These are phyloP conservation scores for Zasmidium citrigriseum DNA, from an alignment of 2,329 filamentous ascomycete species.

Conservation along the genomic window DNA sequence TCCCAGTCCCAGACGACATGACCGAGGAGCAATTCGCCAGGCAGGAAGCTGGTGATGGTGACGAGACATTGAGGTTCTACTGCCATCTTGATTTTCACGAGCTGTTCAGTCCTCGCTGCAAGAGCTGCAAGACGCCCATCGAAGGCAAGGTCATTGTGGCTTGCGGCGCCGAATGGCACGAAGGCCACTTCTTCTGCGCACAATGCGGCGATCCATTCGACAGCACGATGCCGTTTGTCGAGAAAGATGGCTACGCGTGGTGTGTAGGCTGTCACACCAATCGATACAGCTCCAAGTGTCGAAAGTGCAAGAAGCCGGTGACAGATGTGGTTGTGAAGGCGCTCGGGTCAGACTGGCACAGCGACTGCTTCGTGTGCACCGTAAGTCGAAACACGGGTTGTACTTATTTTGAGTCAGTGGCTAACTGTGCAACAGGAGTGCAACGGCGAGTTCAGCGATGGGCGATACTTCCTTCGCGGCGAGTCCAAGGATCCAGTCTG, in stretches of 20 bases:
- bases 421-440: conserved; percentile 52
- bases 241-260: conserved; percentile 98
- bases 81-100: conserved; percentile 99
- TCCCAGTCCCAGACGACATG: conserved; percentile 60
- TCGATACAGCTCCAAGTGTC: conserved; percentile 85
- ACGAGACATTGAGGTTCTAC: conserved; percentile 79
- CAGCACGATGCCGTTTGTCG: conserved; percentile 75
- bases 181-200: conserved; percentile 97
- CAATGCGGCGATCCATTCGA: conserved; percentile 87
- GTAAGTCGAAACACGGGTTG: conserved; percentile 37
- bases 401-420: background rate
- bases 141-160: conserved; percentile 93
- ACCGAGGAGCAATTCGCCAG: conserved; percentile 54
- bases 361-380: conserved; percentile 82
- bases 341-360: conserved; percentile 90
- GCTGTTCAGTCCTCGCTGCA: conserved; percentile 86
- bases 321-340: conserved; percentile 89
- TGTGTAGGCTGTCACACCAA: conserved; percentile 91
- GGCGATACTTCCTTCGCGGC: conserved; percentile 63
- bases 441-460: conserved; percentile 61
- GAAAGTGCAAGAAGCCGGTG: conserved; percentile 79
- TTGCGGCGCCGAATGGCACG: conserved; percentile 93
- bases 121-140: conserved; percentile 94
- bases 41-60: conserved; percentile 57
- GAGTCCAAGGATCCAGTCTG: conserved; percentile 62